Evolutionary conservation across 805 yeast species (phyloP).

Genomic region (Wickerhamiella australiensis): DNA sequence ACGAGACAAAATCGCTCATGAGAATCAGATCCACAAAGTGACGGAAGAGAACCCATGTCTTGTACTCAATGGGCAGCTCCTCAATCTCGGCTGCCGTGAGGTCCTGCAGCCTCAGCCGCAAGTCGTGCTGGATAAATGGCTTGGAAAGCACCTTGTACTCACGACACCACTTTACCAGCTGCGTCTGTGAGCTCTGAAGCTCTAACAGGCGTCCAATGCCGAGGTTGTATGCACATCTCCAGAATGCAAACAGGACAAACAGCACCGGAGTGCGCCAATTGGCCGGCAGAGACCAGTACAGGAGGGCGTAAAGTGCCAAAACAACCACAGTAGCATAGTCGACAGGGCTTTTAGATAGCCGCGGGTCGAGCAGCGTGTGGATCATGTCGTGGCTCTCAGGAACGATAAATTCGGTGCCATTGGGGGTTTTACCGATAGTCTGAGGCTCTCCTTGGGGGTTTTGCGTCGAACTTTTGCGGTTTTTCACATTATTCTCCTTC

Average conservation of each 20-base stretch:
- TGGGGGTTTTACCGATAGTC: constrained; percentile 8
- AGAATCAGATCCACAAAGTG: constrained; percentile 68
- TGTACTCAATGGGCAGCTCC: constrained; percentile 54
- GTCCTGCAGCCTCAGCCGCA: constrained; percentile 36
- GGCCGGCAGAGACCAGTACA: constrained; percentile 25
- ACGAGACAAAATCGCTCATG: constrained; percentile 74
- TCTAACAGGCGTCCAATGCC: constrained; percentile 67
- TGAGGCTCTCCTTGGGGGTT: no score
- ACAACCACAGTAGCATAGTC: constrained; percentile 48
- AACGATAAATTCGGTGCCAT: constrained; percentile 25
- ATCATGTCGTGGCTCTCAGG: constrained; percentile 78
- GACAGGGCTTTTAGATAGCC: constrained; percentile 50
- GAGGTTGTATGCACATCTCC: constrained; percentile 64
- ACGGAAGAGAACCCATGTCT: constrained; percentile 71
- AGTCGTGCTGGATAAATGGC: constrained; percentile 33
- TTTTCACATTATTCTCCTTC: background rate
- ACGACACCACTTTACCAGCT: constrained; percentile 42
- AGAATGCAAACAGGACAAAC: constrained; percentile 47
- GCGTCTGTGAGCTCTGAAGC: constrained; percentile 49
- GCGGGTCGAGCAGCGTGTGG: constrained; percentile 66
- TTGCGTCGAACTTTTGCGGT: no score
- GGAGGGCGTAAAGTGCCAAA: constrained; percentile 28
- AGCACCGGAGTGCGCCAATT: constrained; percentile 31
- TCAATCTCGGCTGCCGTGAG: constrained; percentile 30
- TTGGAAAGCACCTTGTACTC: constrained; percentile 36